Evolutionary conservation across 2,329 filamentous ascomycete species (phyloP), one percentile per base, ranked within the genome.

Genomic region (Colletotrichum magnum): DNA sequence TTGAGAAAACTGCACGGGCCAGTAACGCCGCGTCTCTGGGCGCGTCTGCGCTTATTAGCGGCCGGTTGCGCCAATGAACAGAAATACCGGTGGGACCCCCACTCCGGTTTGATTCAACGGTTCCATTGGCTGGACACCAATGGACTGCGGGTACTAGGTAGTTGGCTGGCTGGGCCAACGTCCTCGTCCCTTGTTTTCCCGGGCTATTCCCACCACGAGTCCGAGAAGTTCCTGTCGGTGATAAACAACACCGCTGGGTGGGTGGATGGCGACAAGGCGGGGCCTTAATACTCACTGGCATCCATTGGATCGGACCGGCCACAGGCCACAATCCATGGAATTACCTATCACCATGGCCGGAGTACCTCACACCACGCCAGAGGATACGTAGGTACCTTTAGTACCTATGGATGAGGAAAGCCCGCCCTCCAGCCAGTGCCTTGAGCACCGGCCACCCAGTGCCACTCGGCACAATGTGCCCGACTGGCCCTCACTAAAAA

Each of bases 211-310:
- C 66, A 69, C 66, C 32, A 26, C 41, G 52, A 66, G 66, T 69
- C 66, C 66, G 66, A 69, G 39, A 69, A 69, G 32, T 66, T 47
- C 66, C 66, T 69, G 24, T 60, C 62, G 43, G 61, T 59, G 53
- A 60, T 43, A 26, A 36, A 18, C 39, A 58, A 57, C 51, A 32
- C 64, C 58, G 51, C 63, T 12, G 10, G 32, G 45, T 48, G 51
- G 13, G 7, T 18, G 7, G 62, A 64, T 26, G 39, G 47, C 59
- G 65, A 24, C 21, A 24, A 24, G 21, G 21, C 21, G 21, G 21
- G 54, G 48, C 65, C 64, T 58, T 24, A 24, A 24, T 36, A 58
- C 45, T 53, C 54, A 60, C 57, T 50, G 48, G 58, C 15, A 41
- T 36, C 32, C 32, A 36, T 36, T 36, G 32, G 32, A 36, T 36